Evolutionary conservation across 805 yeast genomes (phyloP), one percentile per base, ranked within the genome.

Genomic region (Yarrowia hollandica): DNA sequence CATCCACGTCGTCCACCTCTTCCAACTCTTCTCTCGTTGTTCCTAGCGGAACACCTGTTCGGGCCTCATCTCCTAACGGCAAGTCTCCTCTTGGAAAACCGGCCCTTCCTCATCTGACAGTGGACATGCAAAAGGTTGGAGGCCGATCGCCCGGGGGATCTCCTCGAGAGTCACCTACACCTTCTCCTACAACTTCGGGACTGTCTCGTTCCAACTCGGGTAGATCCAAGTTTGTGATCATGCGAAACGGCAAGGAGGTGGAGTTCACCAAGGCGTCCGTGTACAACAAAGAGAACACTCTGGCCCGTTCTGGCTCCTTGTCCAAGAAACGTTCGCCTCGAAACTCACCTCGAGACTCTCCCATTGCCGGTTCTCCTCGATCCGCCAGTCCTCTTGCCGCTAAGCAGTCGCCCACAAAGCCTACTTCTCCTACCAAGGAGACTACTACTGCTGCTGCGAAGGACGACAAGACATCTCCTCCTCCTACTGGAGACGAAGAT

Each of bases 241-340:
- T 44, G 52, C 35, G 52, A 4, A 44, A 44, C 35, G 52, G 52
- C 9, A 44, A 44, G 52, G 52, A 44, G 52, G 52, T 44, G 14
- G 52, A 44, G 25, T 44, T 44, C 37, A 44, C 52, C 35, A 44
- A 28, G 35, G 52, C 52, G 25, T 44, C 52, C n/a, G 35, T 44
- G 14, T 44, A 44, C 52, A 44, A 44, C 35, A 44, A 44, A 35
- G 52, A 30, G 26, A 30, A 44, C 52, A 44, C 52, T 4, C 14
- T 44, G 35, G 52, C 52, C 8, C 25, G 52, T 0, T 44, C 52
- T 3, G 52, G 52, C 16, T 44, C 52, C 14, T 25, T 44, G 18
- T 16, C 25, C 2, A 44, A 44, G 35, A 44, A 44, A n/a, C 34
- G 52, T 4, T 28, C 34, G 5, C 50, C 50, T 10, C n/a, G 21